Evolutionary conservation across 495 filamentous ascomycete genomes (phyloP), one percentile per base, ranked within the genome.

Genomic region (Aspergillus ellipticus): DNA sequence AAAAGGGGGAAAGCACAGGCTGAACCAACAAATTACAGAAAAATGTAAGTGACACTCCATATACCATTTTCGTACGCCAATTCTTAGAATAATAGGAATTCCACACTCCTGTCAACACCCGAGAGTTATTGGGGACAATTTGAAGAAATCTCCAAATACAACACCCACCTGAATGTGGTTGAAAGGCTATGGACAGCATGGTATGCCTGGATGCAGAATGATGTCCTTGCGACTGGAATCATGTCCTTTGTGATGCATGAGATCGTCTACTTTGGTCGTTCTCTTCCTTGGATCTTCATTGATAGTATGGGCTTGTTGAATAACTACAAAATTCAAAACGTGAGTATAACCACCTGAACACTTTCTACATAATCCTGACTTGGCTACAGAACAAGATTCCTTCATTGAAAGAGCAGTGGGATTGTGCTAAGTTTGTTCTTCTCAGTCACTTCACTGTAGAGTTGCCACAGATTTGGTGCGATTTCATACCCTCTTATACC

Each of bases 121-220:
- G 76, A 80, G 26, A 82, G 84, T 54, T 96, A 91, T 73, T 85
- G 88, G 76, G 85, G 78, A 52, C 88, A 92, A 61, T 95, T 91
- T 72, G 85, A 95, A 56, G 89, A 94, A 64, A 86, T 97, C 51
- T 85, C 86, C 52, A 86, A 89, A 61, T 88, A 89, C 79, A 95
- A 94, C 80, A 78, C 95, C 48, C 82, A 93, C 45, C 80, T 97
- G 47, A 96, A 94, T 71, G 73, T 89, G 48, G 77, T 85, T 61
- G 93, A 97, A 76, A 80, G 84, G 49, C 72, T 95, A 49, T 97
- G 93, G 93, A 88, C 89, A 21, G 90, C 93, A 67, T 89, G 93
- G 93, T 97, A 97, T 70, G 84, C 92, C n/a, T 97, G 87, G 83
- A 96, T 97, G 90, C 89, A 92, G 65, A 97, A 97, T 65, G 93